Percentiles rank a stretch among this genome's conserved stretches.
phyloP scores from a whole-genome alignment of 2,329 filamentous ascomycete genomes.

The Elsinoe arachidis region DNA sequence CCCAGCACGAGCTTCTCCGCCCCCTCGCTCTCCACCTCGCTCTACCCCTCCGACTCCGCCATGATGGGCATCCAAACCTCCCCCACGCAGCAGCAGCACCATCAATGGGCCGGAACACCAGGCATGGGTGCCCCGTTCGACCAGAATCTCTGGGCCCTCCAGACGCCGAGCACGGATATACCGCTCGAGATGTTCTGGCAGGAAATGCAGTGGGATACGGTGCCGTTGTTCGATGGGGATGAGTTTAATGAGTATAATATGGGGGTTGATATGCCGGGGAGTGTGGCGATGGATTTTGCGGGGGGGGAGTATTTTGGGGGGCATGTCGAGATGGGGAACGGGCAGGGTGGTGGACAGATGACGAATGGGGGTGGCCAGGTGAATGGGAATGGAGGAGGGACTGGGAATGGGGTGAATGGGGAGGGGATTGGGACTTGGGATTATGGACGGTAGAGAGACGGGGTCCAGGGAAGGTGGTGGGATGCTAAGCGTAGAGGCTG shows the following conservation, averaged over 20 bases:
- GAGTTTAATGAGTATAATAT: constrained; percentile 11
- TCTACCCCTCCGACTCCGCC: not conserved
- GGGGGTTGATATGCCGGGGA: constrained; percentile 3
- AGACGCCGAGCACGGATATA: constrained; percentile 2
- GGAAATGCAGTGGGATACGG: constrained; percentile 22
- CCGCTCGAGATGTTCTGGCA: constrained; percentile 18
- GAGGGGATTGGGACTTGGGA: constrained; percentile 3
- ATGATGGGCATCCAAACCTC: not conserved
- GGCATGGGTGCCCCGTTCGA: not conserved
- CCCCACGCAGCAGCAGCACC: not conserved
- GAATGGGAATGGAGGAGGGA: not conserved
- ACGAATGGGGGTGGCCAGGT: not conserved
- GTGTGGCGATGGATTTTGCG: constrained; percentile 8
- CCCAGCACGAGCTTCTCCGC: not conserved
- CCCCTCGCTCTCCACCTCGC: not conserved
- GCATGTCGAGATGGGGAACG: not conserved
- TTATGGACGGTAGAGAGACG: not conserved
- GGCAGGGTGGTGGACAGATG: not conserved
- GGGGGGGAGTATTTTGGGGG: not conserved
- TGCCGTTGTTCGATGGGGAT: constrained; percentile 9
- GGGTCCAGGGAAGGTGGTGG: not conserved
- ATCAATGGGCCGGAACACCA: not conserved
- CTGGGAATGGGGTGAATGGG: not conserved
- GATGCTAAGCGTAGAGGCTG: not conserved
- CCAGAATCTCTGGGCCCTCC: constrained; percentile 1